Percentiles rank a stretch among this genome's conserved stretches.
Conservation (phyloP, 495 filamentous ascomycete genomes). For the Aspergillus nanangensis region DNA sequence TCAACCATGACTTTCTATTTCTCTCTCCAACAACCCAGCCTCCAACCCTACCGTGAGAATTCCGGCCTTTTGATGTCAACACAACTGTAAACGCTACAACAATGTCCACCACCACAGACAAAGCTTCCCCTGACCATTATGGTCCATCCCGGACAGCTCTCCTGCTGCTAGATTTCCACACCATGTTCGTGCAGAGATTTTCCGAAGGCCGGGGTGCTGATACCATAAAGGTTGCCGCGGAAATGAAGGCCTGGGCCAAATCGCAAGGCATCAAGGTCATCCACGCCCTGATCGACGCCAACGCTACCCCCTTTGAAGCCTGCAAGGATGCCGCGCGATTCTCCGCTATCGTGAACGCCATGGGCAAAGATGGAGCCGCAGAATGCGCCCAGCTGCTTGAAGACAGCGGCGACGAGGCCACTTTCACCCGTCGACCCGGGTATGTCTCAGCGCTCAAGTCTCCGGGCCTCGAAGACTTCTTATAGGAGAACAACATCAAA, state of each 20-base stretch:
- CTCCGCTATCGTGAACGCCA: not conserved
- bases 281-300: not conserved
- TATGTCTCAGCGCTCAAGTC: not conserved
- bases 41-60: too few species aligned
- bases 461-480: not conserved
- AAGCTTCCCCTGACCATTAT: not conserved
- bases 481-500: not conserved
- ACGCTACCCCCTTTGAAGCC: not conserved
- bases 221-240: not conserved
- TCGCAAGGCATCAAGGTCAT: not conserved
- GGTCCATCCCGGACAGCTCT: not conserved
- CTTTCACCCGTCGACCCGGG: not conserved
- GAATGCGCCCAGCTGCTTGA: not conserved
- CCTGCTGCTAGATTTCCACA: not conserved
- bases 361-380: not conserved
- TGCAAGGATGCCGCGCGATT: not conserved
- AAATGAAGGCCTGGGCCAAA: not conserved
- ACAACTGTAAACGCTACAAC: too few species aligned
- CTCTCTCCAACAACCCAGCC: too few species aligned
- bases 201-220: not conserved
- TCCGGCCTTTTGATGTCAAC: too few species aligned
- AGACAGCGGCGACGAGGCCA: not conserved
- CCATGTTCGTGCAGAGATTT: not conserved
- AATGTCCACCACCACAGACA: not conserved
- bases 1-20: too few species aligned